Evolutionary conservation across 139 green algal species (phyloP).

Genomic region (Coelastrella sp.): DNA sequence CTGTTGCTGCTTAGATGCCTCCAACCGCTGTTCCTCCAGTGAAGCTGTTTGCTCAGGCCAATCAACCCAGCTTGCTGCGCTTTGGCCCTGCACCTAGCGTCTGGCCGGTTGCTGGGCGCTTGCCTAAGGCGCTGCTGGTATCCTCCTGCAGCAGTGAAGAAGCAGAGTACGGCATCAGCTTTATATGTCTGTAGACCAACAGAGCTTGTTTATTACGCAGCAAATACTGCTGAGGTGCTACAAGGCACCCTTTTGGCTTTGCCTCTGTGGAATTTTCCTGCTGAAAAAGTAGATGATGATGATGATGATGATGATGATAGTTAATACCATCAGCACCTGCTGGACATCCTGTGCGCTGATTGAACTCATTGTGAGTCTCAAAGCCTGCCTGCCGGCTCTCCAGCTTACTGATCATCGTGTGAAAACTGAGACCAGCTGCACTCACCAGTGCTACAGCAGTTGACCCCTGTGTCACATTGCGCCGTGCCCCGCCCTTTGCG

Average conservation of each 20-base stretch:
- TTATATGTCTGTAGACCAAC: not conserved
- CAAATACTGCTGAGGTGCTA: too few relatives aligned
- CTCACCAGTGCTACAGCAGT: not conserved
- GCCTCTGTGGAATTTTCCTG: too few relatives aligned
- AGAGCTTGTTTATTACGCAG: not conserved
- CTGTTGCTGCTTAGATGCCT: not conserved
- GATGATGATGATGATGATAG: too few relatives aligned
- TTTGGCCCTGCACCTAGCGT: constrained; percentile 25
- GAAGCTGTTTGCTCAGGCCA: not conserved
- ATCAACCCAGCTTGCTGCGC: constrained; percentile 32
- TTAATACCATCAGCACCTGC: too few relatives aligned
- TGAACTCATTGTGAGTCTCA: too few relatives aligned
- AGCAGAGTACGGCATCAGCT: too few relatives aligned
- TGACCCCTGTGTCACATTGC: constrained; percentile 57
- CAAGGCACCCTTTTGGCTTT: too few relatives aligned
- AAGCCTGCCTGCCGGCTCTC: too few relatives aligned
- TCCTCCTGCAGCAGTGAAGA: not conserved
- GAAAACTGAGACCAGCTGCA: not conserved
- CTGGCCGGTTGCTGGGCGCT: constrained; percentile 28
- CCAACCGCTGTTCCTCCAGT: too few relatives aligned
- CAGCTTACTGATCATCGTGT: too few relatives aligned
- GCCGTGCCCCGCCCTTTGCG: constrained; percentile 80
- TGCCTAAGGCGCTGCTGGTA: not conserved
- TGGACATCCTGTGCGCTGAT: too few relatives aligned
- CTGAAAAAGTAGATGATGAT: too few relatives aligned